Base-by-base conservation (phyloP, 2,329 filamentous ascomycete genomes). In the Diaporthe aspalathi region DNA sequence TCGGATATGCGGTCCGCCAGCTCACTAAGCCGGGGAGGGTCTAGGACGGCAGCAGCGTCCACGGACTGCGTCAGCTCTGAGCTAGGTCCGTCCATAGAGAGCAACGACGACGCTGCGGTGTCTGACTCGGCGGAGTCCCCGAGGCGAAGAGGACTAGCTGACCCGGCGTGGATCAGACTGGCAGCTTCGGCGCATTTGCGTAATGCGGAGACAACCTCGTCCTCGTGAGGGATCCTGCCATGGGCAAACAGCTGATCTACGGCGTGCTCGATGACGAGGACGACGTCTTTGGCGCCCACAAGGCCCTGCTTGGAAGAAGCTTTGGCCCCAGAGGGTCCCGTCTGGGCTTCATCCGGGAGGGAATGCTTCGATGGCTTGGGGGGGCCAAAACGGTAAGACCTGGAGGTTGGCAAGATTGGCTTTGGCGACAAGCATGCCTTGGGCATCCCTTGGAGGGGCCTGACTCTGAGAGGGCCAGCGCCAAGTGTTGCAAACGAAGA, bases 1-100 rank as follows among this genome's bases (percentile, higher is more conserved):
- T 86, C 79, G 27, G 89, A 90, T 70, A 91, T 84, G 75, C 83
- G 83, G 75, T 86, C 82, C 69, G 86, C 80, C 32, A 86, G 83
- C 56, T 85, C 82, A 72, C 80, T 80, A 54, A 87, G 74, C 73
- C 82, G 78, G 38, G 60, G 60, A n/a, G 29, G 60, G 24, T 50
- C 43, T 68, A 49, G 50, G 67, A 56, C 43, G 38, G 29, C 20
- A 27, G 72, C 57, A 45, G 47, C 63, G 38, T 52, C 47, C 45
- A 71, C 27, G 22, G 70, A 68, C 53, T 63, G 47, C 53, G 45
- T 40, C 54, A 68, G 43, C 67, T 70, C 54, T 49, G 67, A 29
- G 17, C 49, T 17, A 43, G 67, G 53, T 27, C 63, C 69, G 47
- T 77, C 84, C 24, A 85, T 75, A 53, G 84, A 84, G 38, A 90